phyloP scores from a whole-genome alignment of 2,329 filamentous ascomycete species.

The Neofusicoccum parvum region DNA sequence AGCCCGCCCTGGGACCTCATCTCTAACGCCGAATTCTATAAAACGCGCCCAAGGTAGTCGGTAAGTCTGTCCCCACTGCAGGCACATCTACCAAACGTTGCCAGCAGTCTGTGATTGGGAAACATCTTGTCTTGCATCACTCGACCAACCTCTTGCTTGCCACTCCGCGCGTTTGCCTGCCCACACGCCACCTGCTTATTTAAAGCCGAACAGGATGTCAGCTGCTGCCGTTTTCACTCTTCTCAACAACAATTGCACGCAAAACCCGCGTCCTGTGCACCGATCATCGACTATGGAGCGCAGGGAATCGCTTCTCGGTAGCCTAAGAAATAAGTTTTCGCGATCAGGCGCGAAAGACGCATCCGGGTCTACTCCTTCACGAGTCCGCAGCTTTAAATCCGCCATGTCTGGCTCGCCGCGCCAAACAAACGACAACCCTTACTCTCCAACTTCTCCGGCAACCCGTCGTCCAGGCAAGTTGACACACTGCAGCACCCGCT shows the following conservation, averaged over 20 bases:
- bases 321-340: slow-evolving; percentile 32
- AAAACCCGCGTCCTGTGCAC: neutral
- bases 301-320: slow-evolving; percentile 26
- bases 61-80: no score
- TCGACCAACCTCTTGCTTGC: neutral
- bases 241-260: slow-evolving; percentile 4
- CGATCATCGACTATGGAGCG: slow-evolving; percentile 12
- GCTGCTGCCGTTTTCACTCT: neutral
- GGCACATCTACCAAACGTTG: neutral
- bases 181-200: neutral
- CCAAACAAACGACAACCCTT: slow-evolving; percentile 29
- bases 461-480: slow-evolving; percentile 43
- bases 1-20: no score
- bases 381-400: slow-evolving; percentile 25
- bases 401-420: slow-evolving; percentile 25
- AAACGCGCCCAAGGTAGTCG: no score
- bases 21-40: no score
- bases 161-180: neutral
- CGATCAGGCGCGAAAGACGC: slow-evolving; percentile 24
- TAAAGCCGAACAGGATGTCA: slow-evolving; percentile 9
- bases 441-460: slow-evolving; percentile 31
- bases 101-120: neutral
- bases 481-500: neutral
- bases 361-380: slow-evolving; percentile 14
- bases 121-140: neutral